These are phyloP conservation scores for Neonectria magnoliae DNA, from an alignment of 2,329 filamentous ascomycete genomes.

Conservation along the genomic window DNA sequence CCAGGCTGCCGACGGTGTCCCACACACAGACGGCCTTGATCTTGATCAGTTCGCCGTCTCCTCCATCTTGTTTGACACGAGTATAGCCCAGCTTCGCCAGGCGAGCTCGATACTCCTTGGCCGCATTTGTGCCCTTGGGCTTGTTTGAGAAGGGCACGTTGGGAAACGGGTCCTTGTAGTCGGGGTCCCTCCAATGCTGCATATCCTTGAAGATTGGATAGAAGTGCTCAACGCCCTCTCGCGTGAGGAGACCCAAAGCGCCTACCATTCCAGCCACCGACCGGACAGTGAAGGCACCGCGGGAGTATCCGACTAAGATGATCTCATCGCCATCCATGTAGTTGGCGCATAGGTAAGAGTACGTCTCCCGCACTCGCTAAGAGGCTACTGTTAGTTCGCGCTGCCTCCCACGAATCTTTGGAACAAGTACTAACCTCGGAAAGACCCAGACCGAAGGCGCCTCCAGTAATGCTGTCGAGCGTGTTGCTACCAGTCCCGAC, in stretches of 20 bases:
- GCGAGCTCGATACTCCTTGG: conserved; percentile 53
- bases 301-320: conserved; percentile 65
- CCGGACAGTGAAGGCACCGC: conserved; percentile 68
- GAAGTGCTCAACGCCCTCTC: conserved; percentile 64
- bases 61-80: conserved; percentile 53
- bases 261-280: conserved; percentile 65
- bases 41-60: conserved; percentile 56
- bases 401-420: not conserved
- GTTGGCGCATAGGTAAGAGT: conserved; percentile 70
- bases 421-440: conserved; percentile 54
- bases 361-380: conserved; percentile 68
- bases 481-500: conserved; percentile 64
- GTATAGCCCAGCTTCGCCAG: conserved; percentile 57
- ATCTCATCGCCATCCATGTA: conserved; percentile 68
- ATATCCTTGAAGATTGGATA: conserved; percentile 67
- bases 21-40: conserved; percentile 59
- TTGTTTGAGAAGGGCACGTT: conserved; percentile 59
- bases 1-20: conserved; percentile 56
- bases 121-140: conserved; percentile 56
- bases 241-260: conserved; percentile 61
- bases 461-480: conserved; percentile 62
- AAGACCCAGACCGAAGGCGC: conserved; percentile 65
- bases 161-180: conserved; percentile 60
- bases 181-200: conserved; percentile 60
- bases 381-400: conserved; percentile 14